Base-by-base conservation (phyloP, 2,329 filamentous ascomycete genomes). In the Dactylella cylindrospora region DNA sequence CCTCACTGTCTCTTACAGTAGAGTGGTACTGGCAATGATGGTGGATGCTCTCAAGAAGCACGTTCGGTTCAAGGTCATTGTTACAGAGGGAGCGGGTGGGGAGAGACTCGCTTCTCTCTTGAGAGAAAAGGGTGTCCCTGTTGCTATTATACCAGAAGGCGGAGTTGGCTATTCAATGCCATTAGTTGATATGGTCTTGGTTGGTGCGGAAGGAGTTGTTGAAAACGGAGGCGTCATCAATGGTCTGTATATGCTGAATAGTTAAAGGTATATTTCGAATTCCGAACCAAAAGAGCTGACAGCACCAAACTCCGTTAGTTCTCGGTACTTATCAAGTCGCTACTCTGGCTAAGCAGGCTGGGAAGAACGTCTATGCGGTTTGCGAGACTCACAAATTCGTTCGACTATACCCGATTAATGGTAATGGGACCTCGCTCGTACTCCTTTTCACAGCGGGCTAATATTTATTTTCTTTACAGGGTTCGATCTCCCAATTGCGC, bases 311-410 rank as follows among this genome's bases (percentile, higher is more conserved):
- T 15, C 19, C 13, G 9, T 35, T 28, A 69, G 66, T 65, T 9
- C 55, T 68, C 29, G 68, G 68, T 20, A 85, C 83, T 3, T 91
- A 88, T 68, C 90, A 95, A 75, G 85, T 97, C 68, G 90, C 88
- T 1, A 77, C 89, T 67, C 76, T 96, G 46, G 90, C 90, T 3
- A 84, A 84, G 69, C 80, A 80, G 10, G 79, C 80, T 64, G 82
- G 84, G 31, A 84, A 88, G 65, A 86, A 86, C 0, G 88, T 97
- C 68, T 95, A 94, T 70, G 90, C 95, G 13, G 90, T 93, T 3
- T 86, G 86, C 1, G 93, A 98, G 76, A 94, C 88, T 69, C 93
- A 98, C 77, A 98, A 98, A 75, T 96, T 98, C 71, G 89, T 94
- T 38, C 81, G 90, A 69, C 79, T 93, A 51, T 93, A 90, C 69